phyloP scores from a whole-genome alignment of 2,329 filamentous ascomycete species.

The Tolypocladium nubicola region DNA sequence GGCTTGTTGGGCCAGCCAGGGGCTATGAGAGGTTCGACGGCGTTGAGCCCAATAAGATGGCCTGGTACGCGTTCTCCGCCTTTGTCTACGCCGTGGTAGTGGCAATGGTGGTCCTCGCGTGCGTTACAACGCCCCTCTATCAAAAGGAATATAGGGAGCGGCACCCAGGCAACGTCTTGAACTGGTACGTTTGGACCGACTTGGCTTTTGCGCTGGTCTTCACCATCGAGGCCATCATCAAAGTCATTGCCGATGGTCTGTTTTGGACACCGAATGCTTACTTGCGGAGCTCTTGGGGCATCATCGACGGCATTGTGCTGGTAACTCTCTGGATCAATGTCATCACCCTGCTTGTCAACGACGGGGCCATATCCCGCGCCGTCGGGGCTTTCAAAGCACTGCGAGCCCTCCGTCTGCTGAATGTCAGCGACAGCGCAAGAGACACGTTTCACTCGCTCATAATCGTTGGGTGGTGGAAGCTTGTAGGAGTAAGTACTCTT shows the following conservation, averaged over 20 bases:
- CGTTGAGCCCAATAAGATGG: constrained; percentile 73
- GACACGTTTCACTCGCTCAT: constrained; percentile 97
- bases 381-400: constrained; percentile 96
- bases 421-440: constrained; percentile 89
- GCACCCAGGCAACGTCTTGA: constrained; percentile 49
- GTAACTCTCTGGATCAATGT: constrained; percentile 95
- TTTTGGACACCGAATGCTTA: constrained; percentile 97
- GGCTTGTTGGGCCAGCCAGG: constrained; percentile 81
- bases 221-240: constrained; percentile 76
- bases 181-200: constrained; percentile 96
- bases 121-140: constrained; percentile 87
- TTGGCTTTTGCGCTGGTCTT: constrained; percentile 83
- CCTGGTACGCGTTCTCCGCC: constrained; percentile 90
- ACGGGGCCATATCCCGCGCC: constrained; percentile 77
- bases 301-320: constrained; percentile 86
- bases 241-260: constrained; percentile 88
- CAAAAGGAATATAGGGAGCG: constrained; percentile 74
- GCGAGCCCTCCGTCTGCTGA: constrained; percentile 79
- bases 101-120: constrained; percentile 94
- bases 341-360: constrained; percentile 66
- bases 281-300: constrained; percentile 90
- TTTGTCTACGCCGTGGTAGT: constrained; percentile 92
- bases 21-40: constrained; percentile 83
- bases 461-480: constrained; percentile 87
- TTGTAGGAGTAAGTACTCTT: constrained; percentile 56